A percentile compares a stretch with the other conserved stretches of the same genome.
These are phyloP conservation scores for Calophaca sinica DNA, from an alignment of 306 rosid genomes.

Conservation along the genomic window DNA sequence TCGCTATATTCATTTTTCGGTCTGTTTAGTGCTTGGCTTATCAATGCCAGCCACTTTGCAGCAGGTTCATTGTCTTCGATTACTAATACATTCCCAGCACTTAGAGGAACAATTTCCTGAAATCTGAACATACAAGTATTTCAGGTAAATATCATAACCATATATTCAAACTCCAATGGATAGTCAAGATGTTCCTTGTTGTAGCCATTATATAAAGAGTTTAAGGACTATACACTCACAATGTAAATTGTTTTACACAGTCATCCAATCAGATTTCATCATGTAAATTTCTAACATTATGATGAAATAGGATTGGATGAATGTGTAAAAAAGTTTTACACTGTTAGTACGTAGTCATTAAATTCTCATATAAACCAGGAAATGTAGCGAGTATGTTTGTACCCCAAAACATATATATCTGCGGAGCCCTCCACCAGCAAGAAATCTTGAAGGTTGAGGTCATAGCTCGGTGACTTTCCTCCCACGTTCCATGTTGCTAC, in stretches of 20 bases:
- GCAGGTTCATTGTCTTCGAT: slow-evolving; percentile 98
- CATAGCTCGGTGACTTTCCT: slow-evolving; percentile 79
- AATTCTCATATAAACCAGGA: too few relatives aligned
- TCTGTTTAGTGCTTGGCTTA: slow-evolving; percentile 77
- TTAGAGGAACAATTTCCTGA: slow-evolving; percentile 95
- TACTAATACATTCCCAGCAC: slow-evolving; percentile 88
- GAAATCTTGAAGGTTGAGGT: slow-evolving; percentile 88
- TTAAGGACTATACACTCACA: too few relatives aligned
- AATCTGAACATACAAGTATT: slow-evolving; percentile 53
- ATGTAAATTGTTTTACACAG: too few relatives aligned
- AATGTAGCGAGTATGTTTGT: slow-evolving; percentile 1
- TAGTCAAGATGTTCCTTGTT: too few relatives aligned
- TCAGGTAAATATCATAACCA: not conserved
- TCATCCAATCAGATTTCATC: too few relatives aligned
- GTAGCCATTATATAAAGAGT: too few relatives aligned
- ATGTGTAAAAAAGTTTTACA: too few relatives aligned
- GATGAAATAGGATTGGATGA: too few relatives aligned
- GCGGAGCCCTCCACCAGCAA: slow-evolving; percentile 80
- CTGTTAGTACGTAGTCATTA: too few relatives aligned
- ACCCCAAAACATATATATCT: slow-evolving; percentile 92
- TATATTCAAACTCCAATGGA: too few relatives aligned
- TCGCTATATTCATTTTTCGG: slow-evolving; percentile 52
- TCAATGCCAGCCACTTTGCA: slow-evolving; percentile 79
- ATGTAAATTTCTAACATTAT: too few relatives aligned
- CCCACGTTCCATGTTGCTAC: slow-evolving; percentile 97